These are phyloP conservation scores for Chiua sp. DNA, from an alignment of 1,284 basidiomycete genomes.

Conservation along the genomic window DNA sequence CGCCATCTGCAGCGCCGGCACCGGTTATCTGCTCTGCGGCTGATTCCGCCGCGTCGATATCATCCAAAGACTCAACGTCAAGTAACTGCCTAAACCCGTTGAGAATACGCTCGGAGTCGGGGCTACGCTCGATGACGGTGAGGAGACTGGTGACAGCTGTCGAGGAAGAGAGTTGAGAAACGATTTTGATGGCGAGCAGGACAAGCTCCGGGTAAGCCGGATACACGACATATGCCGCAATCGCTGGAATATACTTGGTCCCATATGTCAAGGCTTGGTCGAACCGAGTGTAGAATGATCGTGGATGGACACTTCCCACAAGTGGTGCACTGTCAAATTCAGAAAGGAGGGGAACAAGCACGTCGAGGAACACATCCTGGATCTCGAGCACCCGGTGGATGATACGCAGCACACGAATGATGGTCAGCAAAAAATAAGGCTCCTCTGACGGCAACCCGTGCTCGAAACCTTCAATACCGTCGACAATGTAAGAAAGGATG, in stretches of 20 bases:
- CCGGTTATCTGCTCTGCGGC: slow-evolving; percentile 68
- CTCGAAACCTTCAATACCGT: slow-evolving; percentile 80
- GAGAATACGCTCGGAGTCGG: slow-evolving; percentile 87
- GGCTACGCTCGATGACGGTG: slow-evolving; percentile 81
- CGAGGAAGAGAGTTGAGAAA: slow-evolving; percentile 70
- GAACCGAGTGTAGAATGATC: slow-evolving; percentile 75
- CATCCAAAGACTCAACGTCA: slow-evolving; percentile 64
- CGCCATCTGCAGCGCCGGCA: slow-evolving; percentile 66
- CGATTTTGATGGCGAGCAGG: slow-evolving; percentile 81
- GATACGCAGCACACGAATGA: slow-evolving; percentile 84
- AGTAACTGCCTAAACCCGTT: slow-evolving; percentile 80
- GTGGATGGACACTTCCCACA: slow-evolving; percentile 58
- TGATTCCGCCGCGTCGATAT: slow-evolving; percentile 62
- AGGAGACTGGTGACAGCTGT: slow-evolving; percentile 72
- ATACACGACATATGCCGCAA: slow-evolving; percentile 84
- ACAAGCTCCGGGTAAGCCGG: slow-evolving; percentile 76
- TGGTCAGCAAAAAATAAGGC: slow-evolving; percentile 74
- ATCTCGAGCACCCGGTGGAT: slow-evolving; percentile 83
- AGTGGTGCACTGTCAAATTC: slow-evolving; percentile 65
- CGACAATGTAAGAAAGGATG: slow-evolving; percentile 78
- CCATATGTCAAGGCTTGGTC: slow-evolving; percentile 85
- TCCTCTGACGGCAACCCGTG: slow-evolving; percentile 71
- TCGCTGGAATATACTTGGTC: slow-evolving; percentile 78
- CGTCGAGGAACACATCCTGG: slow-evolving; percentile 90
- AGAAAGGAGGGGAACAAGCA: slow-evolving; percentile 81